These are phyloP conservation scores for Arthrocladium fulminans DNA, from an alignment of 2,329 filamentous ascomycete genomes.

Conservation along the genomic window DNA sequence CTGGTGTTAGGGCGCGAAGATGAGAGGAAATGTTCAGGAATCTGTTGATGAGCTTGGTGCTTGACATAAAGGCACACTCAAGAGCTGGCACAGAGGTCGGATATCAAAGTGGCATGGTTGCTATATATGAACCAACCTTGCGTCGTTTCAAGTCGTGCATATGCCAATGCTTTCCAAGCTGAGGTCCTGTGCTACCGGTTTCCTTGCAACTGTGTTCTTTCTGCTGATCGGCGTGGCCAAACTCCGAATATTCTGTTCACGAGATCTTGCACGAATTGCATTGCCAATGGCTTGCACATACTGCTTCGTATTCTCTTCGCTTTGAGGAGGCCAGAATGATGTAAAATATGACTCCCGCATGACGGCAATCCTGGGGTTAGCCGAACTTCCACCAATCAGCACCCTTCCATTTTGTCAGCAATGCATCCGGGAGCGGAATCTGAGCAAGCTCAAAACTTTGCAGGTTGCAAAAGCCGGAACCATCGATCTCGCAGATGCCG, in stretches of 20 bases:
- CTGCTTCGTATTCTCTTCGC: not conserved
- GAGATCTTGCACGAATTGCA: not conserved
- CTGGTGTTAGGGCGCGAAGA: not conserved
- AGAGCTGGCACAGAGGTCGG: not conserved
- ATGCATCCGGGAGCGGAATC: not conserved
- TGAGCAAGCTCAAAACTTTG: not conserved
- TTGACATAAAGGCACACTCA: not conserved
- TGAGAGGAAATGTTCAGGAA: not conserved
- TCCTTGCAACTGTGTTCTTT: not conserved
- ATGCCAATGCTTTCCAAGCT: not conserved
- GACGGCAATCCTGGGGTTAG: not conserved
- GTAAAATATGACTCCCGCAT: not conserved
- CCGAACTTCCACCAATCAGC: not conserved
- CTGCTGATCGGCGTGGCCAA: not conserved
- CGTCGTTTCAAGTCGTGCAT: not conserved
- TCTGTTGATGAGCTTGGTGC: conserved; percentile 2
- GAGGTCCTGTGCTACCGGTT: not conserved
- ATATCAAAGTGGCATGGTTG: not conserved
- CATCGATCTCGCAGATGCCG: not conserved
- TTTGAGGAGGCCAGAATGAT: not conserved
- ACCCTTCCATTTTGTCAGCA: not conserved
- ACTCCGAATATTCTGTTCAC: not conserved
- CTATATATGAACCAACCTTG: not conserved
- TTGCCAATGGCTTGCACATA: not conserved
- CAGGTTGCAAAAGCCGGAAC: not conserved